Evolutionary conservation across 2,329 filamentous ascomycete species (phyloP), one percentile per base, ranked within the genome.

Genomic region (Penicillium sp.): DNA sequence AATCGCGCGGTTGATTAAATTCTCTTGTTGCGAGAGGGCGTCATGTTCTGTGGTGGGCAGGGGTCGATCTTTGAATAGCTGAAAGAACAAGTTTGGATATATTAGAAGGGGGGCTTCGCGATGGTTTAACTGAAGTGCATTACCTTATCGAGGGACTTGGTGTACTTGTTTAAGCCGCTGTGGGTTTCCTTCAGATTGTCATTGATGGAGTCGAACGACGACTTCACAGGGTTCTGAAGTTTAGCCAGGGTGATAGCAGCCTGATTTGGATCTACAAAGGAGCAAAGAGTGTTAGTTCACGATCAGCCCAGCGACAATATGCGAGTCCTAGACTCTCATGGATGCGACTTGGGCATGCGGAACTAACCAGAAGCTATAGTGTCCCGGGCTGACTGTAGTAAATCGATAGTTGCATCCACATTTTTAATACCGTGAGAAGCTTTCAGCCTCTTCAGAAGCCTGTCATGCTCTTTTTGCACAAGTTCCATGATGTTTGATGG

Each of bases 1-100:
- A 66, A 99, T 96, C 7, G 95, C 93, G 55, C 93, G 87, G 76
- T 97, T 96, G 71, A 98, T 91, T 13, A 97, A 82, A 16, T 83
- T 81, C 4, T 89, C 84, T 63, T 96, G 87, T 21, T 87, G 84
- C 1, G 86, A 87, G 74, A 97, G 86, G 33, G 87, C 89, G 74
- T 96, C 91, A 67, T 91, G 87, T 56, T 93, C 90, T 68, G 87
- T 89, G 14, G 88, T 90, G 0, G 93, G 86, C 14, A 90, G 80
- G 14, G 87, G 85, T 59, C 84, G 84, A 59, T 85, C 83, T 76
- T 88, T 88, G 71, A 87, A 89, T 68, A 89, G 84, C 82, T 87
- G 24, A 39, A 26, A 31, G n/a, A 44, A 5, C 16, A 49, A 55
- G 13, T 47, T 33, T 14, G 24, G 19, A 33, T 14, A 27, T 45